Percentiles rank a stretch among this genome's conserved stretches.
Conservation (phyloP, 257 asterid genomes). For the Nicotiana sylvestris region DNA sequence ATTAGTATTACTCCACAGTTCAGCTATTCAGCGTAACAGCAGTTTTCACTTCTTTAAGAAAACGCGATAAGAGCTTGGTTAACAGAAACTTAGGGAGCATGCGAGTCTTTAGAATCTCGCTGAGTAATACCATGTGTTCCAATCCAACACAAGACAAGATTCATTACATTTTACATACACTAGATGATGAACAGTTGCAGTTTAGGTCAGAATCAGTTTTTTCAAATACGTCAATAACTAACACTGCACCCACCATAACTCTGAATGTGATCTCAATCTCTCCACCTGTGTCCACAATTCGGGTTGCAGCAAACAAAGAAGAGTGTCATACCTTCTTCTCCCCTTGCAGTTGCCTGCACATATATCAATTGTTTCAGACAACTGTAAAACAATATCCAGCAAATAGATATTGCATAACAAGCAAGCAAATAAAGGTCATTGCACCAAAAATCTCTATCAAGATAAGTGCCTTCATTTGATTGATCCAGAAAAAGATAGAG, state of each 20-base stretch:
- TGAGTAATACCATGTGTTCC: background rate
- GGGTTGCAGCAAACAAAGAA: slow-evolving; percentile 98
- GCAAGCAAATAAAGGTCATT: background rate
- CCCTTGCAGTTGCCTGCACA: slow-evolving; percentile 89
- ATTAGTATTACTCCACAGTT: background rate
- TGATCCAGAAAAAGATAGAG: background rate
- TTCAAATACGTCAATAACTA: background rate
- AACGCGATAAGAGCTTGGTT: background rate
- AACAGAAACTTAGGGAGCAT: background rate
- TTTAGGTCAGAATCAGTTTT: background rate
- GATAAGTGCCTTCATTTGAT: background rate
- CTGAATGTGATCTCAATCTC: slow-evolving; percentile 42
- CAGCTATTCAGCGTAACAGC: background rate
- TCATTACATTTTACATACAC: background rate
- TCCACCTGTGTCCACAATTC: slow-evolving; percentile 85
- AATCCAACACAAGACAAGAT: background rate
- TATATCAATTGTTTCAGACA: background rate
- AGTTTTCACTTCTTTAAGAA: background rate
- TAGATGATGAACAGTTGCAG: background rate
- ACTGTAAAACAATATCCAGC: background rate
- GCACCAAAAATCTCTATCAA: background rate
- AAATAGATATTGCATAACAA: background rate
- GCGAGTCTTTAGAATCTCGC: background rate
- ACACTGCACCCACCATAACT: background rate
- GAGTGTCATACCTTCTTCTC: slow-evolving; percentile 95